Base-by-base conservation (phyloP, 2,329 filamentous ascomycete genomes). In the Alternaria rosae region DNA sequence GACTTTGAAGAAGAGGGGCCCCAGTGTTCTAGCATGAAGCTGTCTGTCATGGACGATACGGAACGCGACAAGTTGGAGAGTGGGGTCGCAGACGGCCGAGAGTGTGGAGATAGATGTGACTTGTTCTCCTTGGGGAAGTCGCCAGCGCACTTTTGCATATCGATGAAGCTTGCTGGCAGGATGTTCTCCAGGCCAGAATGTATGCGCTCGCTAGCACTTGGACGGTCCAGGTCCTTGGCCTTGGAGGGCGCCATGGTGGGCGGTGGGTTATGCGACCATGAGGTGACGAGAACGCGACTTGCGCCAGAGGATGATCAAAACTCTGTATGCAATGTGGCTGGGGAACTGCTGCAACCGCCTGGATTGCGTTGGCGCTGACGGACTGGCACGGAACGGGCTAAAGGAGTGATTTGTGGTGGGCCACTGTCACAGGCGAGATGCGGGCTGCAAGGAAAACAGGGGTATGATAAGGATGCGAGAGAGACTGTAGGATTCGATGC, bases 11-110 rank as follows among this genome's bases (percentile, higher is more conserved):
- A 67, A 30, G 67, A 53, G 26, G 44, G 28, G 20, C 66, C 67
- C 61, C 69, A 64, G 53, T 74, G 70, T 15, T 79, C 77, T 21
- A 72, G 45, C 53, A 76, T 73, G 52, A 78, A 77, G 64, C 75
- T 79, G 30, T 74, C 73, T n/a, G 70, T 69, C 75, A 79, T 72
- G 44, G 75, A 71, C n/a, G 72, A 74, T 23, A 71, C 68, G 35
- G 73, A 76, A 11, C 70, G 70, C 41, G 77, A 75, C 62, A 74
- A 68, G 48, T 42, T 61, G 54, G 59, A 54, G 35, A 68, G 72
- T 35, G 75, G 71, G 20, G 72, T 71, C 12, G 61, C 41, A 30
- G 70, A 65, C 17, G 70, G 65, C 35, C 68, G 68, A 30, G 64
- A 45, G 48, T 58, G 65, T 57, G 58, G 45, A 57, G 59, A 61